Evolutionary conservation across 2,329 filamentous ascomycete species (phyloP).

Genomic region (Xylariaceae sp.): DNA sequence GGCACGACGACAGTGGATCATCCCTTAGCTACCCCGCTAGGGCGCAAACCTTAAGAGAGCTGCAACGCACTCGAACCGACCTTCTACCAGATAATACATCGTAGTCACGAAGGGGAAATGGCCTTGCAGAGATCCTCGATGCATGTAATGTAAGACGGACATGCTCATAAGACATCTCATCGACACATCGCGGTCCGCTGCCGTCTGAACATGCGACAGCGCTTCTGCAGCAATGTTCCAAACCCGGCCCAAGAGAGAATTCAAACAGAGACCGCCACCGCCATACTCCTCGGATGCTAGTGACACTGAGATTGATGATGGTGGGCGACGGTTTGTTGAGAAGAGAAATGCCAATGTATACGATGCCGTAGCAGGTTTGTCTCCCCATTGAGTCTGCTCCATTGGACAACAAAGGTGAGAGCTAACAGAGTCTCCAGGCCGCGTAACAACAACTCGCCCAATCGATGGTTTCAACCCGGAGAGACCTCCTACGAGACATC

Average conservation of each 20-base stretch:
- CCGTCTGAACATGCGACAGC: too few species aligned
- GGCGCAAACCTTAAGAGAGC: too few species aligned
- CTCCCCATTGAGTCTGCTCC: not conserved
- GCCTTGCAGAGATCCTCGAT: too few species aligned
- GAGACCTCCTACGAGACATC: constrained; percentile 10
- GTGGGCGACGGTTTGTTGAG: constrained; percentile 1
- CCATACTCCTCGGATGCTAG: constrained; percentile 20
- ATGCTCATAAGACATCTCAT: too few species aligned
- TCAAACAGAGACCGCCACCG: constrained; percentile 11
- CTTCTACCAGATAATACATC: too few species aligned
- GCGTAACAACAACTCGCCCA: constrained; percentile 33
- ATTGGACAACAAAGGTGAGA: not conserved
- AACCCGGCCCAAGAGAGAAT: constrained; percentile 10
- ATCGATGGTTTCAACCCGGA: constrained; percentile 24
- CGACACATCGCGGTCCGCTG: too few species aligned
- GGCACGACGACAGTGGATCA: too few species aligned
- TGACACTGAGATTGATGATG: constrained; percentile 7
- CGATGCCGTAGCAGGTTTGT: constrained; percentile 68
- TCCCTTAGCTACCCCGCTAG: too few species aligned
- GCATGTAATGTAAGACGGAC: too few species aligned
- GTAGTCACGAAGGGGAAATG: too few species aligned
- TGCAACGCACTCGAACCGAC: too few species aligned
- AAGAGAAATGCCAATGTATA: constrained; percentile 56
- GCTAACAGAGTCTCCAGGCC: constrained; percentile 29
- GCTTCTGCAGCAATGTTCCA: too few species aligned